Evolutionary conservation across 2,329 filamentous ascomycete genomes (phyloP), one percentile per base, ranked within the genome.

Genomic region (Cercospora berteroae): DNA sequence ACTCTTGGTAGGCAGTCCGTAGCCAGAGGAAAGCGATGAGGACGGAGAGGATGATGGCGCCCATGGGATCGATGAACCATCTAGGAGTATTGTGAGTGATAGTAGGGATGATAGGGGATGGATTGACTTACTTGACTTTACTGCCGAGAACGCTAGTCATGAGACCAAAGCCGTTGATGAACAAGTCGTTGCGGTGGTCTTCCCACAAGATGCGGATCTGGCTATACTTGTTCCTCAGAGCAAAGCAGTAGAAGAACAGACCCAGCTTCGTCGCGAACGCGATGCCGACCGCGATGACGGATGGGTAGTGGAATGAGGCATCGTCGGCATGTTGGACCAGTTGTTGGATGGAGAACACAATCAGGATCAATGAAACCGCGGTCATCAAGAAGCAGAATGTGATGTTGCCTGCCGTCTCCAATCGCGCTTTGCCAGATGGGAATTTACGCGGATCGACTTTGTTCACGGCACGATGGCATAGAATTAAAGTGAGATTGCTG

Each of bases 321-420:
- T 84, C 86, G 1, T 83, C 80, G 23, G 60, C 56, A 1, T 81
- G 80, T 55, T 83, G 80, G 0, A 81, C 84, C 2, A 98, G 83
- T 66, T 96, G 89, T 64, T 88, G 86, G 29, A 88, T 84, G 0
- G 94, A 93, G 78, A 97, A 92, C 23, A 94, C 93, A 74, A 99
- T 95, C 65, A 99, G 88, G 76, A 98, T 93, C 71, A 96, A 84
- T 0, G 93, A 97, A 7, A 98, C 94, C 9, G 93, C 84, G 20
- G 89, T 93, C 95, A 99, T 98, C 74, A 99, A 84, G 80, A 96
- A 96, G 80, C 93, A 97, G 80, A 99, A 99, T 67, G 90, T 88
- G 71, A 98, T 97, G 76, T 98, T 99, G 62, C 95, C 95, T 0
- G 94, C 92, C 0, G 94, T 98, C 80, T 98, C 94, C 69, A 99